Evolutionary conservation across 306 rosid species (phyloP), one percentile per base, ranked within the genome.

Genomic region (Ammopiptanthus mongolicus): DNA sequence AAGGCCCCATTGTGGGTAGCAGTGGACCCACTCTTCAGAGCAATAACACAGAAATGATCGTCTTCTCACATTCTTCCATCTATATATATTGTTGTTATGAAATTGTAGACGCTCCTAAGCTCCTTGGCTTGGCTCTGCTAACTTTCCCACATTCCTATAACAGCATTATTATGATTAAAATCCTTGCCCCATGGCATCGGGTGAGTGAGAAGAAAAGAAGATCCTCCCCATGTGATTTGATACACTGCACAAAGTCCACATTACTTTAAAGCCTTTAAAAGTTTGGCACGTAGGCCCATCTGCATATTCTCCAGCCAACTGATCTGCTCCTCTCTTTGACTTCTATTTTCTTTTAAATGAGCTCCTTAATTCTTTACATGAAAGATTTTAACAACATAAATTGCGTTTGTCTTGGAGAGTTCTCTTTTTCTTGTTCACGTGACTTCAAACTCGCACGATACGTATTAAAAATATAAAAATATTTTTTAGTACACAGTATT

Each of bases 91-190:
- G n/a, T 52, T 21, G 15, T 17, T 21, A 58, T 58, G 21, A 57
- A 56, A 29, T 77, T 7, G 65, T 13, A 41, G 37, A 44, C 42
- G 60, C 71, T 60, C 76, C 57, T 36, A 8, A n/a, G n/a, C n/a
- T n/a, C n/a, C n/a, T n/a, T n/a, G n/a, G n/a, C n/a, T n/a, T n/a
- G 7, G 3, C 39, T 36, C 59, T 73, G 18, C 37, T 14, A 41
- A 62, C 82, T 78, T 78, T 78, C 78, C 66, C 82, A 61, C 78
- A n/a, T 79, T 72, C 83, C 83, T 72, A 79, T 63, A 78, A 51
- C 29, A 78, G 5, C 67, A 63, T 15, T 76, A 56, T 77, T 76
- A 56, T 77, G 60, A 77, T 78, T 70, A 65, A 55, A 76, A 55
- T 25, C 8, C 8, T 5, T 52, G 10, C 42, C 41, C 61, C 71